These are phyloP conservation scores for Penicillium italicum DNA, from an alignment of 2,329 filamentous ascomycete genomes.

Conservation along the genomic window DNA sequence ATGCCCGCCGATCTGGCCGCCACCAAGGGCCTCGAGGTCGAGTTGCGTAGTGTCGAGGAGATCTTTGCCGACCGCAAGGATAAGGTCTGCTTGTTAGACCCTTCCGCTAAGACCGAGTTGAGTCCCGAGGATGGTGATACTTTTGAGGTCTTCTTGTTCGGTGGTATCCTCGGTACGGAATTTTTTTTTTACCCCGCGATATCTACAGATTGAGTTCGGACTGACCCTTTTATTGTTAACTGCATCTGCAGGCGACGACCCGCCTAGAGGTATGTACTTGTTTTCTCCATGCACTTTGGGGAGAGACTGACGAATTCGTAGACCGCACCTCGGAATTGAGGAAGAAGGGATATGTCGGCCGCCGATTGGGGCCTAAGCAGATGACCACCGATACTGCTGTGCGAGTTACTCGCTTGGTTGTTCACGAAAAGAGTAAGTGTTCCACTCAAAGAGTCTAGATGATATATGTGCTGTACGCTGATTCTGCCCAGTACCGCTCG, in stretches of 20 bases:
- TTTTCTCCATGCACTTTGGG: neutral
- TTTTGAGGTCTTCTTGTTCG: slow-evolving; percentile 93
- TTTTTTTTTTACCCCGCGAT: slow-evolving; percentile 6
- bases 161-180: slow-evolving; percentile 78
- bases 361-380: slow-evolving; percentile 84
- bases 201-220: neutral
- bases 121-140: slow-evolving; percentile 73
- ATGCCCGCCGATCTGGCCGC: slow-evolving; percentile 59
- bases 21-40: slow-evolving; percentile 63
- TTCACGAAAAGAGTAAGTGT: slow-evolving; percentile 69
- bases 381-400: slow-evolving; percentile 99
- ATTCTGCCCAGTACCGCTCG: slow-evolving; percentile 61
- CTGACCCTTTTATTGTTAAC: slow-evolving; percentile 6
- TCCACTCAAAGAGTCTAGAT: neutral
- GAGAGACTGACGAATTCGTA: slow-evolving; percentile 36
- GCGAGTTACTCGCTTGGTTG: slow-evolving; percentile 83
- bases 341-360: slow-evolving; percentile 85
- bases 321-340: slow-evolving; percentile 94
- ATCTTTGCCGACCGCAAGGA: slow-evolving; percentile 70
- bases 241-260: slow-evolving; percentile 70
- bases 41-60: slow-evolving; percentile 75
- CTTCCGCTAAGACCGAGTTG: slow-evolving; percentile 75
- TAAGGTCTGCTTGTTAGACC: slow-evolving; percentile 84
- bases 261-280: slow-evolving; percentile 69
- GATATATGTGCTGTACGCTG: neutral